A percentile compares a stretch with the other conserved stretches of the same genome.
Conservation (phyloP, 2,329 filamentous ascomycete species). For the Gaeumannomyces sp. region DNA sequence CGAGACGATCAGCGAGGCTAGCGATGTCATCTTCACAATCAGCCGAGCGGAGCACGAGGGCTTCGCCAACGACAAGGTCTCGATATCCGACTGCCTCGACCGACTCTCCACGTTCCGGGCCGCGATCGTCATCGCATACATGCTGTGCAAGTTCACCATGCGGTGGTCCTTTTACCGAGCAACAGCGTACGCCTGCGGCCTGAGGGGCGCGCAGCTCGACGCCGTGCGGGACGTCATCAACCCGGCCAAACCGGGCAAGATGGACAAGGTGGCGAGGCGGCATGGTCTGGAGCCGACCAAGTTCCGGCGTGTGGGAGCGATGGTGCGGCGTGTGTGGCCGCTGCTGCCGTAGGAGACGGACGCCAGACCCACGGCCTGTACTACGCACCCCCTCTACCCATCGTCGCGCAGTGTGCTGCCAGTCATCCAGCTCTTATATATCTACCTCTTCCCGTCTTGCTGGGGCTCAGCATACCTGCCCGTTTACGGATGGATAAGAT, state of each 20-base stretch:
- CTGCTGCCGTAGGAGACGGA: not conserved
- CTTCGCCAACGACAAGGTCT: constrained; percentile 21
- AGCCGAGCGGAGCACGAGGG: constrained; percentile 33
- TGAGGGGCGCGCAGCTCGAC: constrained; percentile 12
- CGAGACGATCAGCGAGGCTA: constrained; percentile 35
- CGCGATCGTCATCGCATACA: constrained; percentile 29
- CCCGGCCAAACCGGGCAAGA: constrained; percentile 31
- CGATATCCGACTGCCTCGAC: constrained; percentile 14
- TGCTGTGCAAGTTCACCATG: constrained; percentile 36
- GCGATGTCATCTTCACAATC: constrained; percentile 37
- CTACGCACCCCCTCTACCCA: no score
- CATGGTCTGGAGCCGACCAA: constrained; percentile 18
- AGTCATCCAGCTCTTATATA: no score
- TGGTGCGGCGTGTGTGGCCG: constrained; percentile 4
- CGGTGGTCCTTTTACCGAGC: constrained; percentile 35
- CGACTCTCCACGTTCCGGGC: constrained; percentile 13
- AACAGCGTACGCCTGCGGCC: constrained; percentile 26
- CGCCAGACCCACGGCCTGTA: not conserved
- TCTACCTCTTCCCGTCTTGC: no score
- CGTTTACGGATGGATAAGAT: no score
- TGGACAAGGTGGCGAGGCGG: constrained; percentile 29
- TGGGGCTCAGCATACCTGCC: no score
- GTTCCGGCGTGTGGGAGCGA: not conserved
- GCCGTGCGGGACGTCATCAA: constrained; percentile 37
- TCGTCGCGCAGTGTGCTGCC: no score